Evolutionary conservation across 163 green algal species (phyloP), one percentile per base, ranked within the genome.

Genomic region (Scenedesmus sp.): DNA sequence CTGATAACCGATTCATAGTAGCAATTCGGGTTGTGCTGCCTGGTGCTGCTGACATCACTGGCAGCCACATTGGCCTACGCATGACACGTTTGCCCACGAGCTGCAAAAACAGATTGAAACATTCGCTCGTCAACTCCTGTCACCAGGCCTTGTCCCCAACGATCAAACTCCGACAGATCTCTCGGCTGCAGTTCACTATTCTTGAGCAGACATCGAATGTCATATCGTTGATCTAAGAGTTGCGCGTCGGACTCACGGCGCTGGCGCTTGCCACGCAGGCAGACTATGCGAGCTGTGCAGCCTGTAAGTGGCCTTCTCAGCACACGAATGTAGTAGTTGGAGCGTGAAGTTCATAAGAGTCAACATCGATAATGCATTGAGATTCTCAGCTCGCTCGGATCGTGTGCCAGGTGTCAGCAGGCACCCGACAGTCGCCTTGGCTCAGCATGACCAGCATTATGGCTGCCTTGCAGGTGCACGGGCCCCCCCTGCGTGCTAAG

Each of bases 131-230:
- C 5, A 3, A 13, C 12, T 79, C 70, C 5, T 16, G 66, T 79
- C 23, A 79, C 20, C 70, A 52, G 70, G 23, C 70, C 23, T 52
- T 23, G 5, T 79, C 23, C 70, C 5, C 70, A 79, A 79, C 70
- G 70, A 79, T 79, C 70, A 46, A 79, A 79, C 70, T 52, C 70
- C 70, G 70, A 79, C 3, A 79, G 70, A 79, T 79, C 70, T 79
- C 23, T 79, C 3, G 20, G 18, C 46, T 52, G 70, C 70, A 52
- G 70, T 12, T 79, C 6, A 79, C 46, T 3, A 10, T 52, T 52
- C 1, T 13, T 3, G 1, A 79, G 70, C 70, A 46, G 20, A 23
- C 6, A 52, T 79, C 70, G 46, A 13, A 52, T 6, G 12, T 2
- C 70, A 52, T 5, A 6, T 79, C 70, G 46, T 52, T 79, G 70